A percentile compares a stretch with the other conserved stretches of the same genome.
Conservation (phyloP, 805 yeast genomes). For the Komagataella pseudopastoris region DNA sequence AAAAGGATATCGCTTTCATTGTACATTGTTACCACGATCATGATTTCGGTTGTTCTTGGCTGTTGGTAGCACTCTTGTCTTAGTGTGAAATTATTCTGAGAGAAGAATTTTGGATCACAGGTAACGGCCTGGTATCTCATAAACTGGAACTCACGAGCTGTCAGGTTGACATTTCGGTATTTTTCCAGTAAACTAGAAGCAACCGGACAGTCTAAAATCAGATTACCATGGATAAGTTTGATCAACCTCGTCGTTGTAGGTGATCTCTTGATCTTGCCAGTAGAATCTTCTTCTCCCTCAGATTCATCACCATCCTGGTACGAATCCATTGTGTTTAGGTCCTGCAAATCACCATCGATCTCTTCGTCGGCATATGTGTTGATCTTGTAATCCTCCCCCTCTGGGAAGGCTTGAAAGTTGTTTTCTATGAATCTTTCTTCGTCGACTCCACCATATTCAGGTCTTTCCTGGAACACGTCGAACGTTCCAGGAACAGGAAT, state of each 20-base stretch:
- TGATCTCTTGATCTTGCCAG: slow-evolving; percentile 1
- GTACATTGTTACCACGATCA: slow-evolving; percentile 82
- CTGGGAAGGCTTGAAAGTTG: not conserved
- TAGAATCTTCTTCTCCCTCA: not conserved
- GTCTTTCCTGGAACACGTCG: not conserved
- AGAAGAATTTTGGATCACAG: slow-evolving; percentile 72
- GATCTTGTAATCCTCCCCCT: not conserved
- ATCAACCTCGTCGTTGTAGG: slow-evolving; percentile 21
- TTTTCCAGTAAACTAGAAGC: slow-evolving; percentile 49
- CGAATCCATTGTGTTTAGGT: not conserved
- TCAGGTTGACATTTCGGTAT: slow-evolving; percentile 27
- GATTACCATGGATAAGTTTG: slow-evolving; percentile 55
- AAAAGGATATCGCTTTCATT: slow-evolving; percentile 76
- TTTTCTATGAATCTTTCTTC: not conserved
- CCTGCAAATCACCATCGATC: not conserved
- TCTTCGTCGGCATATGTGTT: not conserved
- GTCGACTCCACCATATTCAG: not conserved
- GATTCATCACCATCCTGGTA: not conserved
- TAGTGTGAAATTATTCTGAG: slow-evolving; percentile 50
- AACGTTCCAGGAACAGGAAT: not conserved
- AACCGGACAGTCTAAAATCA: slow-evolving; percentile 82
- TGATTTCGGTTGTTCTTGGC: slow-evolving; percentile 73
- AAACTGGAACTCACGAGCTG: slow-evolving; percentile 54
- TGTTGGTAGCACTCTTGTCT: slow-evolving; percentile 70
- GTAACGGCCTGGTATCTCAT: slow-evolving; percentile 94